Conservation (phyloP, 108 stramenopile genomes). For the Mayamaea pseudoterrestris region DNA sequence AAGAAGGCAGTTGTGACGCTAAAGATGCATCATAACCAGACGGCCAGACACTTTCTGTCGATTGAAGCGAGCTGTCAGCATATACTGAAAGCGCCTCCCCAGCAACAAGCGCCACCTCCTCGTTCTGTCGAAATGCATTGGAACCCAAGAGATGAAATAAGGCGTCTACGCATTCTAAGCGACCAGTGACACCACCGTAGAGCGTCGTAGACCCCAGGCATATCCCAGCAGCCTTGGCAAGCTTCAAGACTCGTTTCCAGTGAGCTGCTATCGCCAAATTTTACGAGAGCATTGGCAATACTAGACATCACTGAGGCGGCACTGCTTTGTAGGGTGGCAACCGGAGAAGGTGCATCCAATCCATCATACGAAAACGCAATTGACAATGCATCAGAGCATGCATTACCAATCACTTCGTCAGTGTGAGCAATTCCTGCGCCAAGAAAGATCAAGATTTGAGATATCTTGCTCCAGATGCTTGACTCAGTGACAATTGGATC, state of each 20-base stretch:
- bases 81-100: slow-evolving; percentile 68
- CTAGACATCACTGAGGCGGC: slow-evolving; percentile 22
- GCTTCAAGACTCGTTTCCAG: slow-evolving; percentile 34
- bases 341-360: slow-evolving; percentile 40
- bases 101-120: slow-evolving; percentile 50
- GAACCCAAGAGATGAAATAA: slow-evolving; percentile 54
- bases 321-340: slow-evolving; percentile 19
- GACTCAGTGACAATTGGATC: too few species aligned
- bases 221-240: slow-evolving; percentile 41
- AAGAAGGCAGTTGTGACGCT: slow-evolving; percentile 44
- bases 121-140: slow-evolving; percentile 50
- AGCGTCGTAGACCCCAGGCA: slow-evolving; percentile 42
- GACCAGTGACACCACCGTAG: slow-evolving; percentile 24
- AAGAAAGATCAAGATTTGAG: slow-evolving; percentile 32
- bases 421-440: slow-evolving; percentile 30
- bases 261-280: slow-evolving; percentile 43
- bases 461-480: too few species aligned
- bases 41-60: slow-evolving; percentile 15
- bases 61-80: slow-evolving; percentile 9
- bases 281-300: slow-evolving; percentile 25
- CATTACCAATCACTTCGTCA: slow-evolving; percentile 54
- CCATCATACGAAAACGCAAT: slow-evolving; percentile 44
- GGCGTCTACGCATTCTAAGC: slow-evolving; percentile 43
- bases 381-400: slow-evolving; percentile 38
- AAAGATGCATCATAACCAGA: slow-evolving; percentile 32